These are phyloP conservation scores for Prunus kanzakura DNA, from an alignment of 306 rosid genomes.

Conservation along the genomic window DNA sequence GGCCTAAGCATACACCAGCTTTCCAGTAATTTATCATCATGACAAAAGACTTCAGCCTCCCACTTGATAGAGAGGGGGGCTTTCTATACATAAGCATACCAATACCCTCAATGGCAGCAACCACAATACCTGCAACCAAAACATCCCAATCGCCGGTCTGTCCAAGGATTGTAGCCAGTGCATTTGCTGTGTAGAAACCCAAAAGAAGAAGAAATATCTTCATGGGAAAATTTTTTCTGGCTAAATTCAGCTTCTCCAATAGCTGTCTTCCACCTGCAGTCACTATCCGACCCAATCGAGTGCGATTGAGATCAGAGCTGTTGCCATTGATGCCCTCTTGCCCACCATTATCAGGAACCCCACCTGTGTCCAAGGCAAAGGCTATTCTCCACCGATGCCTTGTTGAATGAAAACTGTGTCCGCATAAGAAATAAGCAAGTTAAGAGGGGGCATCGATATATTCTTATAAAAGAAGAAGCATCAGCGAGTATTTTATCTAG, in stretches of 20 bases:
- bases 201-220: slow-evolving; percentile 84
- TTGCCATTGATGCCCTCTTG: slow-evolving; percentile 53
- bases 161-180: slow-evolving; percentile 93
- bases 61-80: slow-evolving; percentile 47
- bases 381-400: slow-evolving; percentile 53
- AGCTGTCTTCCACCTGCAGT: slow-evolving; percentile 80
- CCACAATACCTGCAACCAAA: slow-evolving; percentile 92
- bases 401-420: slow-evolving; percentile 56
- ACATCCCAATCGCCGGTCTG: slow-evolving; percentile 99
- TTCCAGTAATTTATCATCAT: slow-evolving; percentile 86
- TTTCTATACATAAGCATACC: slow-evolving; percentile 86
- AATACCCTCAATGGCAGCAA: slow-evolving; percentile 91
- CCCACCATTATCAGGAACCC: slow-evolving; percentile 59
- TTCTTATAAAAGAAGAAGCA: not conserved
- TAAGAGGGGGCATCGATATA: slow-evolving; percentile 14
- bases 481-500: not conserved
- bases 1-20: slow-evolving; percentile 97
- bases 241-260: slow-evolving; percentile 72
- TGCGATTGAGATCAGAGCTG: slow-evolving; percentile 60
- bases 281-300: slow-evolving; percentile 89
- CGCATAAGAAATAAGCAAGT: slow-evolving; percentile 26
- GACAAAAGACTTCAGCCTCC: slow-evolving; percentile 70
- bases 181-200: slow-evolving; percentile 98
- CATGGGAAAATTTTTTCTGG: slow-evolving; percentile 84
- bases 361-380: slow-evolving; percentile 84